These are phyloP conservation scores for Furcasterigmium sp. DNA, from an alignment of 2,329 filamentous ascomycete species.

Conservation along the genomic window DNA sequence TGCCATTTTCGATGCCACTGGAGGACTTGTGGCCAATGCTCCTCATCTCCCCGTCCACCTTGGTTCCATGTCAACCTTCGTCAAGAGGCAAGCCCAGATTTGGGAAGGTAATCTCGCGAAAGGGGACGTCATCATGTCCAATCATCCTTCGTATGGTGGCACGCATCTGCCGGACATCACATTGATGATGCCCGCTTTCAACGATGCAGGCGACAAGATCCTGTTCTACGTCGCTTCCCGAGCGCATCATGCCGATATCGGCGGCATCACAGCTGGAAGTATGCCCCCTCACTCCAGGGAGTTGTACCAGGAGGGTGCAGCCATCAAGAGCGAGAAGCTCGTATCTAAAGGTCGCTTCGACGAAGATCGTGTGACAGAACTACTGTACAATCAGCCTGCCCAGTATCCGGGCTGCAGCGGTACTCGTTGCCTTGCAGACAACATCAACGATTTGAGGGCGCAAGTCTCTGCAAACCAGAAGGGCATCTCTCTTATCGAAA, in stretches of 20 bases:
- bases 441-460: conserved; percentile 77
- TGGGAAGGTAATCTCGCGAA: conserved; percentile 73
- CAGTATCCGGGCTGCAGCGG: conserved; percentile 72
- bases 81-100: conserved; percentile 71
- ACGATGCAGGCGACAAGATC: conserved; percentile 57
- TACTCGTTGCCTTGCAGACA: conserved; percentile 72
- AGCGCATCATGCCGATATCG: conserved; percentile 82
- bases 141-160: conserved; percentile 78
- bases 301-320: conserved; percentile 57
- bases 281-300: conserved; percentile 73
- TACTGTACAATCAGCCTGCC: conserved; percentile 69
- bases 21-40: conserved; percentile 72
- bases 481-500: conserved; percentile 74
- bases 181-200: conserved; percentile 74
- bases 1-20: conserved; percentile 70
- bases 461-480: conserved; percentile 83
- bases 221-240: conserved; percentile 78
- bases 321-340: conserved; percentile 62
- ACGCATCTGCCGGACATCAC: conserved; percentile 82
- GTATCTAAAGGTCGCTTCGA: conserved; percentile 74
- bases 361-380: conserved; percentile 67
- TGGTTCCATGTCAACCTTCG: conserved; percentile 78
- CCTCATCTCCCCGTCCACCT: conserved; percentile 78
- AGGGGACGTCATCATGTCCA: conserved; percentile 78
- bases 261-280: conserved; percentile 72